Conservation (phyloP, 441 rosid species). For the Viola pubescens region DNA sequence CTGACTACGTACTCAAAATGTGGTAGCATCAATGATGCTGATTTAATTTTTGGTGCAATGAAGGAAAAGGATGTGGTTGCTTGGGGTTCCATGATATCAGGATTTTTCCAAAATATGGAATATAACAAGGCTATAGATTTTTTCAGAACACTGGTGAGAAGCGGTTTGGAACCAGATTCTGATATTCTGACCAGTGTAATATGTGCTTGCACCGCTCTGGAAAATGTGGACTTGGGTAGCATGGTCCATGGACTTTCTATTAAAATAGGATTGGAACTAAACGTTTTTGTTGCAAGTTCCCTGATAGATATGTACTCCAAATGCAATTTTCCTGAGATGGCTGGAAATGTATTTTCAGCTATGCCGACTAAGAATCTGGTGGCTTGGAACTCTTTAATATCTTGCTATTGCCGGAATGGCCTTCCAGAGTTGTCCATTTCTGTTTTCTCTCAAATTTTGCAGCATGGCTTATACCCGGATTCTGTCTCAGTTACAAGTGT, state of each 20-base stretch:
- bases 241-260: constrained; percentile 45
- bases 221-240: constrained; percentile 35
- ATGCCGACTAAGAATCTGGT: constrained; percentile 51
- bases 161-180: constrained; percentile 52
- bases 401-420: constrained; percentile 57
- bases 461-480: constrained; percentile 45
- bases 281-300: constrained; percentile 63
- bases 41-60: constrained; percentile 37
- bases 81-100: constrained; percentile 73
- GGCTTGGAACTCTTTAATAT: constrained; percentile 69
- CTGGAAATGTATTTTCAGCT: constrained; percentile 39
- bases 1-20: constrained; percentile 49
- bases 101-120: constrained; percentile 51
- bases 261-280: constrained; percentile 40
- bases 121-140: constrained; percentile 40
- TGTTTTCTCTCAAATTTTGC: constrained; percentile 33
- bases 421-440: constrained; percentile 57
- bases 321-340: constrained; percentile 45
- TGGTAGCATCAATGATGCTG: constrained; percentile 41
- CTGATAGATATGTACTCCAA: constrained; percentile 74
- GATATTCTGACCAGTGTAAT: constrained; percentile 49
- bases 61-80: constrained; percentile 51
- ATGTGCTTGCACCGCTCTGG: constrained; percentile 45
- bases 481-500: constrained; percentile 53
- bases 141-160: constrained; percentile 41